Evolutionary conservation across 768 basidiomycete genomes (phyloP).

Genomic region (Leccinum uliginosum): DNA sequence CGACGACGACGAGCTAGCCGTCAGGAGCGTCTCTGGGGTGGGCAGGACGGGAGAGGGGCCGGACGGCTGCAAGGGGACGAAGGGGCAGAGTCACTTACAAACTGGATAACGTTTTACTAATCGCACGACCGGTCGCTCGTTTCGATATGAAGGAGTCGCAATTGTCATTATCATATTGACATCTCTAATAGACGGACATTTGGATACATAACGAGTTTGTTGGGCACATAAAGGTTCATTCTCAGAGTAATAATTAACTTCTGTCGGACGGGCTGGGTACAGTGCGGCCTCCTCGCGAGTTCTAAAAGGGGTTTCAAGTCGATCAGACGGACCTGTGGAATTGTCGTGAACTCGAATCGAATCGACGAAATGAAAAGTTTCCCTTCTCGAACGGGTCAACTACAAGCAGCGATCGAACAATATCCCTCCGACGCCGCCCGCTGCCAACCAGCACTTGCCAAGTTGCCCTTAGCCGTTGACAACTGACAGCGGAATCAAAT

Average conservation of each 20-base stretch:
- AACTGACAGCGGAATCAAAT: constrained; percentile 31
- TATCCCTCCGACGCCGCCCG: constrained; percentile 2
- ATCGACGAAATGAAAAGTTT: neutral
- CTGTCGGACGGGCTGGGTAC: constrained; percentile 26
- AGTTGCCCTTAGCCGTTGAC: constrained; percentile 15
- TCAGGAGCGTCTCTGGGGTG: constrained; percentile 1
- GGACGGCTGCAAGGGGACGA: constrained; percentile 11
- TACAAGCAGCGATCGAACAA: constrained; percentile 10
- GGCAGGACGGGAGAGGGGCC: constrained; percentile 14
- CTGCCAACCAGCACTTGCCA: constrained; percentile 5
- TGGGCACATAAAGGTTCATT: neutral
- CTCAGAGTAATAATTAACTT: constrained; percentile 21
- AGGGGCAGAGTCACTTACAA: constrained; percentile 18
- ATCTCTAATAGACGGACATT: constrained; percentile 35
- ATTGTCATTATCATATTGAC: constrained; percentile 20
- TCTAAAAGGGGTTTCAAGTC: constrained; percentile 6
- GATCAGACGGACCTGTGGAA: constrained; percentile 9
- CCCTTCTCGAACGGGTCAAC: neutral
- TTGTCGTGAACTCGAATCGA: neutral
- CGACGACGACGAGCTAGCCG: constrained; percentile 11
- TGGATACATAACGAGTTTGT: constrained; percentile 18
- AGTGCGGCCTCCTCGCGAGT: constrained; percentile 30
- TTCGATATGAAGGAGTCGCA: constrained; percentile 24
- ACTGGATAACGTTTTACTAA: constrained; percentile 20
- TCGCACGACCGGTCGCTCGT: constrained; percentile 4